Percentiles rank a stretch among this genome's conserved stretches.
phyloP scores from a whole-genome alignment of 371 early-diverging fungal genomes.

The Gilbertella persicaria region DNA sequence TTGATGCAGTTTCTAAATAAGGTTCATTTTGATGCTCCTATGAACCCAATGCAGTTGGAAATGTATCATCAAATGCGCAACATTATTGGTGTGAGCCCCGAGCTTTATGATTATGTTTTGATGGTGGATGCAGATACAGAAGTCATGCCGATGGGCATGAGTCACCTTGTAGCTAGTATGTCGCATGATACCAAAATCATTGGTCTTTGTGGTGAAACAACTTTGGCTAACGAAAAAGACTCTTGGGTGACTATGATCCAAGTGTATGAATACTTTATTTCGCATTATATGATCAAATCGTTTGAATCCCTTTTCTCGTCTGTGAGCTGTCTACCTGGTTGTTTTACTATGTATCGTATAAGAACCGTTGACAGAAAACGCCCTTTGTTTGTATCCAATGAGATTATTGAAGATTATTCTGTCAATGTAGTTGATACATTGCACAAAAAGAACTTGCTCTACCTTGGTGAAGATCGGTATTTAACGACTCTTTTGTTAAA shows the following conservation, averaged over 20 bases:
- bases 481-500: conserved; percentile 98
- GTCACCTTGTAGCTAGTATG: conserved; percentile 65
- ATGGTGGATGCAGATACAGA: conserved; percentile 66
- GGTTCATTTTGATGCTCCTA: conserved; percentile 62
- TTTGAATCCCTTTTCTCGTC: conserved; percentile 79
- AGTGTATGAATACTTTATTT: conserved; percentile 80
- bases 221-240: conserved; percentile 76
- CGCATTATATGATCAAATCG: conserved; percentile 77
- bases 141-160: conserved; percentile 63
- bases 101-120: conserved; percentile 58
- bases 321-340: conserved; percentile 89
- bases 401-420: conserved; percentile 91
- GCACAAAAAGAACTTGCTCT: conserved; percentile 92
- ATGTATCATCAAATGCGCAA: conserved; percentile 84
- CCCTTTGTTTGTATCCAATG: conserved; percentile 88
- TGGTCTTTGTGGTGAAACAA: conserved; percentile 81
- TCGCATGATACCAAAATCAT: conserved; percentile 73
- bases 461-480: conserved; percentile 88
- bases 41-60: conserved; percentile 85
- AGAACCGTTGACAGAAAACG: conserved; percentile 74
- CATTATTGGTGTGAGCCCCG: conserved; percentile 79
- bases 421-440: conserved; percentile 95
- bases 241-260: conserved; percentile 90
- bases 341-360: conserved; percentile 88
- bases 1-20: conserved; percentile 73